Evolutionary conservation across 257 asterid genomes (phyloP), one percentile per base, ranked within the genome.

Genomic region (Solanum neorickii): DNA sequence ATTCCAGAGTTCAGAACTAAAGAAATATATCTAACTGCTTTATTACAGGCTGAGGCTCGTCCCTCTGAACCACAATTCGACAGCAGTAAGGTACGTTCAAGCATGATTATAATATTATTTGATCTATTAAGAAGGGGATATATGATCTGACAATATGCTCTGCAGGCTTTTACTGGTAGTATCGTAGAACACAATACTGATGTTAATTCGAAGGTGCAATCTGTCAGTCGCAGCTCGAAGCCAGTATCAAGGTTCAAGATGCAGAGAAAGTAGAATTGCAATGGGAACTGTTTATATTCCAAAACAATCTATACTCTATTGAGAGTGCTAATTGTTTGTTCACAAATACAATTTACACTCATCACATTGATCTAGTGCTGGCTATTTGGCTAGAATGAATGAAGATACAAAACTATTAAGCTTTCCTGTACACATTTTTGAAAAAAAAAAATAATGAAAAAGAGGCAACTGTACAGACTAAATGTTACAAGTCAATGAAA

Each of bases 201-300:
- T 83, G 74, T 93, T 20, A 90, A 90, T 52, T 87, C 90, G 10
- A 89, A 69, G 3, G 94, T 85, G 86, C 90, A 75, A 84, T 70
- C 90, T 27, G 91, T 89, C 86, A 82, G 87, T 42, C 92, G 72
- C 72, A 86, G 91, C 90, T 90, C 96, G 39, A 97, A 91, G 92
- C 98, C 96, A 1, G 94, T 95, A 82, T 97, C 99, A 33, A 95
- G 97, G 90, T 95, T 95, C 91, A 97, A 89, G 93, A 92, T 92
- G 95, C 98, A 91, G 90, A 92, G 93, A 84, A 94, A 93, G 88
- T 90, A 92, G 88, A 75, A 39, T 75, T 75, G 82, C 12, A 75
- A 37, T 6, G 20, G 52, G 56, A 39, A 21, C 56, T 39, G 33
- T 0, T 75, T 75, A 39, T 75, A 75, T 75, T 39, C 56, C 52